Evolutionary conservation across 768 basidiomycete species (phyloP).

Genomic region (Boletus rubescentipes): DNA sequence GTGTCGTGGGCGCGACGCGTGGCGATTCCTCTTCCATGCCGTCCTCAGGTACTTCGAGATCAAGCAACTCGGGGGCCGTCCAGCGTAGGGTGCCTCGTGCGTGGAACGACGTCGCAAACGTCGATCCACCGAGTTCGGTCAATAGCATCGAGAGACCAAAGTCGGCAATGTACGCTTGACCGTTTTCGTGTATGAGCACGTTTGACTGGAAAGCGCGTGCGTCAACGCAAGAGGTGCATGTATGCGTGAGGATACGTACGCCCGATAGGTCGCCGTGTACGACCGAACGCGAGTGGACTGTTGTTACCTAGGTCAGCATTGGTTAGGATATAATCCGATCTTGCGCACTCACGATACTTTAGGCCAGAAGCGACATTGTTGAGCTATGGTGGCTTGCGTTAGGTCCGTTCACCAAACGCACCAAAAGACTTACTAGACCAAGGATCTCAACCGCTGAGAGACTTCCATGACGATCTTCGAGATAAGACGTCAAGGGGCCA

Average conservation of each 20-base stretch:
- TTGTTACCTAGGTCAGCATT: not conserved
- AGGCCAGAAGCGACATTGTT: constrained; percentile 11
- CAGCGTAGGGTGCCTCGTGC: constrained; percentile 15
- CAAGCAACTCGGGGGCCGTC: constrained; percentile 19
- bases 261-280: constrained; percentile 23
- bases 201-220: constrained; percentile 34
- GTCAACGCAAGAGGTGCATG: not conserved
- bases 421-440: not conserved
- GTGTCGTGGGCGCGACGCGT: not conserved
- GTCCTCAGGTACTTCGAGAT: not conserved
- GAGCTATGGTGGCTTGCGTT: constrained; percentile 5
- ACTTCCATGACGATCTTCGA: constrained; percentile 9
- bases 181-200: constrained; percentile 38
- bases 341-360: constrained; percentile 9
- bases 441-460: constrained; percentile 2
- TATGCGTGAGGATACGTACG: not conserved
- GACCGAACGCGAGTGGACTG: constrained; percentile 19
- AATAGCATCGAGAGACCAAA: constrained; percentile 38
- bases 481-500: constrained; percentile 21
- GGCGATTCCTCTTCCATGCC: not conserved
- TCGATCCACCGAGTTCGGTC: constrained; percentile 5
- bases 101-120: constrained; percentile 20
- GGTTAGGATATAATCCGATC: too few relatives aligned
- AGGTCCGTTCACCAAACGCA: not conserved
- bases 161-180: constrained; percentile 41